Evolutionary conservation across 2,329 filamentous ascomycete species (phyloP).

Genomic region (Juglanconis oblonga): DNA sequence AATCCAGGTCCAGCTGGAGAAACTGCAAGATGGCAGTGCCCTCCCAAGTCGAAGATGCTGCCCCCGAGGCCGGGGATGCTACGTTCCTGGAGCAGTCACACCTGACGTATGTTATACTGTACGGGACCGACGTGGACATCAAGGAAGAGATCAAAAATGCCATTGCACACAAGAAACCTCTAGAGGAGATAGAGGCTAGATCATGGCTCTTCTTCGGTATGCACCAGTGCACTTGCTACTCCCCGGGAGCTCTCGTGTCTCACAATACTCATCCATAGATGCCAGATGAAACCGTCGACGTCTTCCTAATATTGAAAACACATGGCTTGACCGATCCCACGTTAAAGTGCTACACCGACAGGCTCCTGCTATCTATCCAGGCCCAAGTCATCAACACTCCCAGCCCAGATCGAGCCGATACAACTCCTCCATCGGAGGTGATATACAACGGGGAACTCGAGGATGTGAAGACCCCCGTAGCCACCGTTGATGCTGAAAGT

Average conservation of each 20-base stretch:
- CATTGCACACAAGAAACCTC: conserved; percentile 5
- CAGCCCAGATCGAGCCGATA: conserved; percentile 42
- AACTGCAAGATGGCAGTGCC: conserved; percentile 25
- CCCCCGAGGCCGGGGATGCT: conserved; percentile 27
- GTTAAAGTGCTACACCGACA: conserved; percentile 57
- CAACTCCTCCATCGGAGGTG: conserved; percentile 50
- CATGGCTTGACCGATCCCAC: conserved; percentile 55
- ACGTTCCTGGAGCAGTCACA: conserved; percentile 57
- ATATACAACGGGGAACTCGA: conserved; percentile 56
- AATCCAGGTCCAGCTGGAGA: conserved; percentile 1
- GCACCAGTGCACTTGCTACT: conserved; percentile 25
- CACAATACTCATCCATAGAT: conserved; percentile 47
- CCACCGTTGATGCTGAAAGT: conserved; percentile 43
- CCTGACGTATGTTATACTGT: conserved; percentile 59
- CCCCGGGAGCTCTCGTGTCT: conserved; percentile 31
- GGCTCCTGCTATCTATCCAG: conserved; percentile 66
- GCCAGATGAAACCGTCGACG: conserved; percentile 69
- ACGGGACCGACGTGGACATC: conserved; percentile 51
- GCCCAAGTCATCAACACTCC: conserved; percentile 61
- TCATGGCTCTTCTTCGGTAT: conserved; percentile 68
- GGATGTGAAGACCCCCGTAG: conserved; percentile 47
- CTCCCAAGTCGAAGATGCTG: conserved; percentile 26
- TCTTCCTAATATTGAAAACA: conserved; percentile 67
- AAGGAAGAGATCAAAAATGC: conserved; percentile 44
- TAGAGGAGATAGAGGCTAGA: conserved; percentile 14